Conservation (phyloP, 2,329 filamentous ascomycete genomes). For the Eurotiales sp. region DNA sequence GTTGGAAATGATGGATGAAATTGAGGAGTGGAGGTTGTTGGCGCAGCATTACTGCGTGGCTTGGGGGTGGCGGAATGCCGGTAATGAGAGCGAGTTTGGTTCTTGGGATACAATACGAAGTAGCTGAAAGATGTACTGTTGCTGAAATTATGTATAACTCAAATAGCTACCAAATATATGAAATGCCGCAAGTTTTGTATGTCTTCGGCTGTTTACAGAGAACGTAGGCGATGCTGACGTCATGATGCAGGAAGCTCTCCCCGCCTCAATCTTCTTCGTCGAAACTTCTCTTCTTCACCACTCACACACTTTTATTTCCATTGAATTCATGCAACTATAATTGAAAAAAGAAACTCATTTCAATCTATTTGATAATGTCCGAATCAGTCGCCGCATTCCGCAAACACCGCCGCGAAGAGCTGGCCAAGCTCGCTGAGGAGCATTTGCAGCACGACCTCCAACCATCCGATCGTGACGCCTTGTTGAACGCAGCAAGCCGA, state of each 20-base stretch:
- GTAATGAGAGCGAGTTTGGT: not conserved
- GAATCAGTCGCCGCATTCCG: constrained; percentile 49
- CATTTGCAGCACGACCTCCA: constrained; percentile 57
- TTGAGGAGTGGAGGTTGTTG: constrained; percentile 88
- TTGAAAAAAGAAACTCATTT: too few species aligned
- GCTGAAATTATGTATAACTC: too few species aligned
- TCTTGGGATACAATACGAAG: not conserved
- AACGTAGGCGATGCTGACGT: constrained; percentile 3
- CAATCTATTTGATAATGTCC: too few species aligned
- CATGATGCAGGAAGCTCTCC: constrained; percentile 6
- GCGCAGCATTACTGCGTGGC: constrained; percentile 84
- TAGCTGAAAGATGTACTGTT: not conserved
- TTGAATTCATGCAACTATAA: not conserved
- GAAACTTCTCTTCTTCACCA: constrained; percentile 14
- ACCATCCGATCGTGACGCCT: constrained; percentile 56
- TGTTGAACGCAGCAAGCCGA: constrained; percentile 54
- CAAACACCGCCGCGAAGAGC: constrained; percentile 46
- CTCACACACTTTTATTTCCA: not conserved
- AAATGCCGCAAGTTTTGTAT: too few species aligned
- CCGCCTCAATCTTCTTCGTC: not conserved
- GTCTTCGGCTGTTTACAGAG: not conserved
- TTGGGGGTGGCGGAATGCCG: constrained; percentile 72
- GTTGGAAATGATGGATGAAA: constrained; percentile 86
- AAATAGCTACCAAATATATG: too few species aligned
- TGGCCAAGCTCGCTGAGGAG: constrained; percentile 53